Percentiles rank a stretch among this genome's conserved stretches.
These are phyloP conservation scores for Flaveria bidentis DNA, from an alignment of 129 eudicot genomes.

Conservation along the genomic window DNA sequence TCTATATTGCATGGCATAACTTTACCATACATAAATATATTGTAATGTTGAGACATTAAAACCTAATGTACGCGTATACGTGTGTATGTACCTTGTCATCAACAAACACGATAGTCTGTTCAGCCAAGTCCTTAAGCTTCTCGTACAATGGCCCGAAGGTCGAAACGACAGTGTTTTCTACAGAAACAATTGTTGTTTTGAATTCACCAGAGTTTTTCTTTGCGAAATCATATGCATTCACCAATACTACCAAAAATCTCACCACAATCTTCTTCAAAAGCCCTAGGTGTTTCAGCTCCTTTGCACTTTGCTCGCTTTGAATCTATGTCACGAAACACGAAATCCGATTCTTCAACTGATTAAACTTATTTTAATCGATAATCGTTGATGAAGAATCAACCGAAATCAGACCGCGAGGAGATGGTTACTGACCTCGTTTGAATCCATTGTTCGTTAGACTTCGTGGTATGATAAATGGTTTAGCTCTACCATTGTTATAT, in stretches of 20 bases:
- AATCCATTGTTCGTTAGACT: constrained; percentile 19
- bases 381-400: background rate
- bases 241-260: constrained; percentile 34
- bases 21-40: no score
- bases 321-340: constrained; percentile 25
- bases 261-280: constrained; percentile 47
- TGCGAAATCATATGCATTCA: constrained; percentile 50
- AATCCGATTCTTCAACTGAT: background rate
- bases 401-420: background rate
- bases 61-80: no score
- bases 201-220: constrained; percentile 58
- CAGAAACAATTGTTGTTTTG: constrained; percentile 43
- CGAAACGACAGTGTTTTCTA: constrained; percentile 48
- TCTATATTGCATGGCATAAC: no score
- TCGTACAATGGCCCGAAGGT: constrained; percentile 54
- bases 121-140: constrained; percentile 45
- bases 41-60: no score
- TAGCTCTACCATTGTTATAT: constrained; percentile 1
- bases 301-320: constrained; percentile 36
- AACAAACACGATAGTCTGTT: constrained; percentile 46
- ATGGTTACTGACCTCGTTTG: constrained; percentile 39
- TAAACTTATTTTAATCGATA: background rate
- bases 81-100: constrained; percentile 57
- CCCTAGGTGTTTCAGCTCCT: constrained; percentile 53
- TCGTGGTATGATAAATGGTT: background rate